Evolutionary conservation across 1,139 yeast species (phyloP), one percentile per base, ranked within the genome.

Genomic region (Hyphopichia khmerensis): DNA sequence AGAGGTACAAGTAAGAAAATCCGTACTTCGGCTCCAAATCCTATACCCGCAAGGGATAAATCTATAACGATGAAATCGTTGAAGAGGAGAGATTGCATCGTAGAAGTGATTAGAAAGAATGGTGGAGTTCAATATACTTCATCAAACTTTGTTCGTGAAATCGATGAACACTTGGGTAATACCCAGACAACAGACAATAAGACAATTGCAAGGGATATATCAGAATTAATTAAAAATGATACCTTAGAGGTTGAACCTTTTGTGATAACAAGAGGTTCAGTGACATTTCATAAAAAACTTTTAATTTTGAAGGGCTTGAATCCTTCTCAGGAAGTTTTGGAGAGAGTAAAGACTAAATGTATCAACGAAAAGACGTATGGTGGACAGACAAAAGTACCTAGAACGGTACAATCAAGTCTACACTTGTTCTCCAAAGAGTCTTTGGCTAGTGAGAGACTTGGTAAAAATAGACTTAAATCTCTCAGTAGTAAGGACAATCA

Each of bases 161-260:
- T 79, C 15, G 79, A 78, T 39, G 55, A 57, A 36, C 44, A 52
- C 14, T 51, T 78, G 39, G 67, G 66, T 3, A 59, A 56, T 19
- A 53, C 61, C 2, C 73, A 79, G 11, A 44, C 52, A 0, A 72
- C 80, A 2, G 84, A 79, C 52, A 62, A 65, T 42, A 72, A 72
- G 44, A 79, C 84, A 0, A 44, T 78, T 7, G 65, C 67, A 1
- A 63, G 79, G 38, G 84, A 79, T 52, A 67, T 76, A 1, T 55
- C 63, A 2, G 42, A 51, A 13, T 48, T 67, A 18, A 59, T 61
- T 2, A 47, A 52, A 8, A 48, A 47, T 40, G 57, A 59, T 1
- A 57, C 55, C 3, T 40, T 72, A 16, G 69, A 66, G 40, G 55
- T 62, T 8, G 59, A 60, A 39, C 60, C 60, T 36, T 55, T 70